Evolutionary conservation across 1,284 basidiomycete genomes (phyloP).

Genomic region (Irpex lacteus): DNA sequence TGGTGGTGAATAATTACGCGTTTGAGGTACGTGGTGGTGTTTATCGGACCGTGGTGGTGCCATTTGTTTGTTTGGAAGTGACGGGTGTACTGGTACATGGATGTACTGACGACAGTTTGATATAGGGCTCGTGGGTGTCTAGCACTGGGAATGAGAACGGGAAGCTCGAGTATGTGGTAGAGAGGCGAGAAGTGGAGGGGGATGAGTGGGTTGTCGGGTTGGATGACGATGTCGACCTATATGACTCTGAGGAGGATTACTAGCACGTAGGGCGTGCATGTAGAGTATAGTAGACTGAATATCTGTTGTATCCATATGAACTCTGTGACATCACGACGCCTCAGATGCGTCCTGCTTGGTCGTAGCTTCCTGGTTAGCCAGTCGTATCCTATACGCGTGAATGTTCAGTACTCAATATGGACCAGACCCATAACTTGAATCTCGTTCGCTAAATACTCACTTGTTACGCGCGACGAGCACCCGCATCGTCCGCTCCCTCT

Average conservation of each 20-base stretch:
- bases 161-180: background rate
- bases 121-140: background rate
- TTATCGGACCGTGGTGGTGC: background rate
- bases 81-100: background rate
- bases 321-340: background rate
- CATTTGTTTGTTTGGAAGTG: background rate
- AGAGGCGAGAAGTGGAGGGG: background rate
- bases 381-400: constrained; percentile 1
- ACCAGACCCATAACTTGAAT: no score
- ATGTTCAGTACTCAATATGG: no score
- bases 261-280: no score
- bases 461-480: constrained; percentile 12
- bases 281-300: no score
- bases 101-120: background rate
- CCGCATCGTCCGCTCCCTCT: constrained; percentile 10
- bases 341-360: background rate
- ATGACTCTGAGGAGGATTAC: background rate
- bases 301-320: no score
- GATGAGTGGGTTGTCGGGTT: background rate
- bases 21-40: background rate
- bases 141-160: background rate
- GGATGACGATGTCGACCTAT: background rate
- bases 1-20: no score
- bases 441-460: background rate
- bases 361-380: constrained; percentile 3